Conservation (phyloP, 331 rosid genomes). For the Telfairia occidentalis region DNA sequence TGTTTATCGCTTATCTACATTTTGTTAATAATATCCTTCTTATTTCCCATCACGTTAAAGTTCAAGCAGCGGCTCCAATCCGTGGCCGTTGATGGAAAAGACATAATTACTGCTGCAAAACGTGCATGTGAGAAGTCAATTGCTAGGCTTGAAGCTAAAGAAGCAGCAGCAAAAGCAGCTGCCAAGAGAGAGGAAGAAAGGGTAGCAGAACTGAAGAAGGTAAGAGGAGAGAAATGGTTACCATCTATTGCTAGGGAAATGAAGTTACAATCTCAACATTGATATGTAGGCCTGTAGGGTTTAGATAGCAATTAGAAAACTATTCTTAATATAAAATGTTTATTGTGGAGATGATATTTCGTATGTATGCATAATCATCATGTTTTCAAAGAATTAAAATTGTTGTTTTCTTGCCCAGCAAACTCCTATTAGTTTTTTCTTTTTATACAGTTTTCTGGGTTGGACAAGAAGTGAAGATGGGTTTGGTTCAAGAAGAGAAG, state of each 20-base stretch:
- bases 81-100: conserved; percentile 52
- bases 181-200: conserved; percentile 72
- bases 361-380: neutral
- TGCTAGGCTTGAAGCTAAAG: conserved; percentile 56
- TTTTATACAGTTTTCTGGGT: neutral
- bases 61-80: conserved; percentile 42
- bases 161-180: conserved; percentile 50
- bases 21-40: neutral
- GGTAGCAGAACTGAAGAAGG: conserved; percentile 54
- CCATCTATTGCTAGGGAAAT: conserved; percentile 68
- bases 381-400: neutral
- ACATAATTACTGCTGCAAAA: conserved; percentile 56
- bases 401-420: neutral
- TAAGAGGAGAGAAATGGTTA: conserved; percentile 81
- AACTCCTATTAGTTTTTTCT: neutral
- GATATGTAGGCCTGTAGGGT: neutral
- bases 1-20: neutral
- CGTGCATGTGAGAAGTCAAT: conserved; percentile 39
- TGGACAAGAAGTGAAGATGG: neutral
- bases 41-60: conserved; percentile 27
- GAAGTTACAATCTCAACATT: conserved; percentile 20
- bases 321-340: neutral
- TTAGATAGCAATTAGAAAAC: neutral
- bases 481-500: neutral
- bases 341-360: neutral